Base-by-base conservation (phyloP, 2,329 filamentous ascomycete species). In the Arthrobotrys sinensis region DNA sequence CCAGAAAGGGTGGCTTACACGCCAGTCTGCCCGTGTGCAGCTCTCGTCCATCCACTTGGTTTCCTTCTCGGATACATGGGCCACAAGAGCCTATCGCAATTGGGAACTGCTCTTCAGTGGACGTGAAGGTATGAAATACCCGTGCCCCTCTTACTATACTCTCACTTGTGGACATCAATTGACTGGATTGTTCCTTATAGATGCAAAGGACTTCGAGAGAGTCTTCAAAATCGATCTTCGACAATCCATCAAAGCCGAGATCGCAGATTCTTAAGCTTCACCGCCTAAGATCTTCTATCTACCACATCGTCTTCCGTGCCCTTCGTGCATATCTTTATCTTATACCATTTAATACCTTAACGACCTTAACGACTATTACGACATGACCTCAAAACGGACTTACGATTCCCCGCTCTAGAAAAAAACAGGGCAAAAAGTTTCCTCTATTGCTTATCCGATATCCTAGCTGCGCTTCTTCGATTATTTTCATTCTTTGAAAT, bases 31-130 rank as follows among this genome's bases (percentile, higher is more conserved):
- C 6, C 62, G 68, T 10, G 69, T 79, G 36, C 67, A 73, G 62
- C 24, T 82, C 12, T 79, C 65, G 24, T 80, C 80, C 7, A 73
- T 82, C 40, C 75, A 80, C 32, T 72, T 81, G 65, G 81, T 82
- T 62, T 81, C 80, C 6, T 82, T 82, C 67, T 81, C 80, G 5
- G 81, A 80, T 24, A 80, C 70, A 8, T 82, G 81, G 62, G 80
- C 81, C n/a, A 81, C 81, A n/a, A 80, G 80, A 45, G 75, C 80
- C 12, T 81, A 80, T 64, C 80, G 80, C 63, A 81, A 81, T 65
- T 81, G 76, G 52, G 80, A 81, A 34, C 36, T 81, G 12, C 76
- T 80, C 43, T 81, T 81, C 62, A 80, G 69, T 8, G 80, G 79
- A 45, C 80, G 79, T 24, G 80, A 80, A 62, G 80, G 78, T 78